These are phyloP conservation scores for Curvularia spicifera DNA, from an alignment of 2,329 filamentous ascomycete species.

Conservation along the genomic window DNA sequence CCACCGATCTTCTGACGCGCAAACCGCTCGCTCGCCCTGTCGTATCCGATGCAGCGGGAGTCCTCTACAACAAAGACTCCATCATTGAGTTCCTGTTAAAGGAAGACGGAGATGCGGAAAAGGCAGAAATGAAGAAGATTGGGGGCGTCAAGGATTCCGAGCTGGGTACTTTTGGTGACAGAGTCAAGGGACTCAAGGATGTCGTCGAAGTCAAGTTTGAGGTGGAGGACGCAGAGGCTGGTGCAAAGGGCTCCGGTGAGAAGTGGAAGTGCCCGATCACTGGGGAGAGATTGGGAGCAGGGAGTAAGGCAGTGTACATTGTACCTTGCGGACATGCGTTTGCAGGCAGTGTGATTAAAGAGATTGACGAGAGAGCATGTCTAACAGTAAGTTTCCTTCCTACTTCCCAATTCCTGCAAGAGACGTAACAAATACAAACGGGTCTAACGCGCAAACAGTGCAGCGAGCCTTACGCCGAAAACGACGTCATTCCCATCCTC, in stretches of 20 bases:
- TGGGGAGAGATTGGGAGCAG: conserved; percentile 80
- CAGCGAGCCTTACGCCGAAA: conserved; percentile 71
- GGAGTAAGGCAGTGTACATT: conserved; percentile 81
- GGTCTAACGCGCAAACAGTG: conserved; percentile 61
- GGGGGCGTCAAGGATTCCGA: conserved; percentile 56
- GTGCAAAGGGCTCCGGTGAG: conserved; percentile 56
- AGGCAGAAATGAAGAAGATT: conserved; percentile 61
- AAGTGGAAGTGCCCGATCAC: conserved; percentile 86
- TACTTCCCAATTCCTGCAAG: not conserved
- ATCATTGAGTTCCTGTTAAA: conserved; percentile 73
- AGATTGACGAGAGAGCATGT: conserved; percentile 71
- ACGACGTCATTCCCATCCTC: conserved; percentile 84
- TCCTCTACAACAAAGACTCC: conserved; percentile 93
- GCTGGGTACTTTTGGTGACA: conserved; percentile 59
- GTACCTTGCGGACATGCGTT: conserved; percentile 97
- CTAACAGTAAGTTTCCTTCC: conserved; percentile 55
- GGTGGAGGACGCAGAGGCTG: conserved; percentile 52
- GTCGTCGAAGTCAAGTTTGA: conserved; percentile 85
- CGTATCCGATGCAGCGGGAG: conserved; percentile 83
- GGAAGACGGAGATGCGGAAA: conserved; percentile 60
- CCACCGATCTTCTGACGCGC: conserved; percentile 84
- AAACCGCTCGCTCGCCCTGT: conserved; percentile 74
- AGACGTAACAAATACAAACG: not conserved
- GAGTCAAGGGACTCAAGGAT: conserved; percentile 81
- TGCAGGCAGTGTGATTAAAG: conserved; percentile 81